Base-by-base conservation (phyloP, 1,139 yeast genomes). In the Lodderomyces orthopsilosis region DNA sequence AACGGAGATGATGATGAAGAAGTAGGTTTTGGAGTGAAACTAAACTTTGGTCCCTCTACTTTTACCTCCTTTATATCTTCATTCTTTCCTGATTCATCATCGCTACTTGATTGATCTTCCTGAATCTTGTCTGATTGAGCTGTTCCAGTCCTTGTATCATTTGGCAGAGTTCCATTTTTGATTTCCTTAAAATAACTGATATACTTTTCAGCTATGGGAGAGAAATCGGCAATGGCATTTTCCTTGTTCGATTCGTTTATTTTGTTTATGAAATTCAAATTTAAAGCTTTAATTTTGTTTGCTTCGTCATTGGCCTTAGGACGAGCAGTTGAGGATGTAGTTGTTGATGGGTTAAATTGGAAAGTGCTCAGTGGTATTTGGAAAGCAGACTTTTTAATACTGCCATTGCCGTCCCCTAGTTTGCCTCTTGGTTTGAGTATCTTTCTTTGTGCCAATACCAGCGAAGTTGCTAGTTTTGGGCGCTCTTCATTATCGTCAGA, bases 41-140 rank as follows among this genome's bases (percentile, higher is more conserved):
- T 75, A 59, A 85, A 85, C 37, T 64, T 61, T 10, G 94, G 94
- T 0, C 94, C 94, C 56, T 83, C 75, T 14, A 70, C 71, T 53
- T 75, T 75, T 35, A 78, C 61, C 34, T 72, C 76, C 14, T 71
- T 70, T 32, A 46, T 55, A 28, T 52, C 52, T 3, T 66, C 68
- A 2, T 66, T 68, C 13, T 64, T 61, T 9, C 68, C 76, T 1
- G 66, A 57, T n/a, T 58, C 68, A 2, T 63, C 56, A 1, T 55
- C 61, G 10, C 52, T 49, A 15, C 47, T 51, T 19, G 26, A 46
- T 40, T 37, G 35, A 12, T 15, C 15, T 17, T 40, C 24, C 13
- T 14, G 13, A 62, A 27, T 22, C 13, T 23, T 34, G 17, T 32
- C 26, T 18, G 13, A 4, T 15, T 23, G 38, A 13, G 38, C 19